These are phyloP conservation scores for Leccinum subgranulosum DNA, from an alignment of 768 basidiomycete genomes.

Conservation along the genomic window DNA sequence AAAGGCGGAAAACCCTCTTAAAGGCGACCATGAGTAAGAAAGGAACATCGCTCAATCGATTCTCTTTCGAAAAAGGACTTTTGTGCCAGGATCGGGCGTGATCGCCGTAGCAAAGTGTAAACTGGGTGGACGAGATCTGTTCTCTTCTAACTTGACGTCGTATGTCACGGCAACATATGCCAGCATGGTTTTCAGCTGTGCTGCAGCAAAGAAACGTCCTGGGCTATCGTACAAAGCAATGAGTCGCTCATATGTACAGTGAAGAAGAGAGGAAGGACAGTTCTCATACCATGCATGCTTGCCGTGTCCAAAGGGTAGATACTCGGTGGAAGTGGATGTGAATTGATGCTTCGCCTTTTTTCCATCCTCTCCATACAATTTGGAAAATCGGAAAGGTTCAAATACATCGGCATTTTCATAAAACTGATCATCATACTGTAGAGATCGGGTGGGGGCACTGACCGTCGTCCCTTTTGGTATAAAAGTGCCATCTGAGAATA, in stretches of 20 bases:
- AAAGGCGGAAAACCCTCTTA: no score
- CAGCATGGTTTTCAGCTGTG: neutral
- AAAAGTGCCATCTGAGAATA: constrained; percentile 38
- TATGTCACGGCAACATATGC: neutral
- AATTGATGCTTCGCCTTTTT: constrained; percentile 35
- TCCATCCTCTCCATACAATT: constrained; percentile 30
- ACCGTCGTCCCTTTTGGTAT: constrained; percentile 33
- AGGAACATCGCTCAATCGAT: neutral
- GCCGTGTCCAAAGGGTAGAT: constrained; percentile 37
- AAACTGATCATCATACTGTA: constrained; percentile 16
- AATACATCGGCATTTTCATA: constrained; percentile 39
- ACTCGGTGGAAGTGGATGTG: constrained; percentile 32
- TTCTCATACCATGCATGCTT: constrained; percentile 26
- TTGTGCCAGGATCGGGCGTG: neutral
- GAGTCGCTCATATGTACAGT: neutral
- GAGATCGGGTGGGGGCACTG: constrained; percentile 13
- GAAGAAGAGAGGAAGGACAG: neutral
- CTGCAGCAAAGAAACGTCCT: neutral
- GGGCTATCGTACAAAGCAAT: neutral
- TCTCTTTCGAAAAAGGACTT: neutral
- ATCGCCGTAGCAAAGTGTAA: neutral
- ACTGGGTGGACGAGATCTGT: neutral
- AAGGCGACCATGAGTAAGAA: no score
- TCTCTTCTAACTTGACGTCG: neutral
- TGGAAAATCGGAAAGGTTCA: constrained; percentile 48